A percentile compares a stretch with the other conserved stretches of the same genome.
Conservation (phyloP, 169 alveolate genomes). For the Besnoitia besnoiti region DNA sequence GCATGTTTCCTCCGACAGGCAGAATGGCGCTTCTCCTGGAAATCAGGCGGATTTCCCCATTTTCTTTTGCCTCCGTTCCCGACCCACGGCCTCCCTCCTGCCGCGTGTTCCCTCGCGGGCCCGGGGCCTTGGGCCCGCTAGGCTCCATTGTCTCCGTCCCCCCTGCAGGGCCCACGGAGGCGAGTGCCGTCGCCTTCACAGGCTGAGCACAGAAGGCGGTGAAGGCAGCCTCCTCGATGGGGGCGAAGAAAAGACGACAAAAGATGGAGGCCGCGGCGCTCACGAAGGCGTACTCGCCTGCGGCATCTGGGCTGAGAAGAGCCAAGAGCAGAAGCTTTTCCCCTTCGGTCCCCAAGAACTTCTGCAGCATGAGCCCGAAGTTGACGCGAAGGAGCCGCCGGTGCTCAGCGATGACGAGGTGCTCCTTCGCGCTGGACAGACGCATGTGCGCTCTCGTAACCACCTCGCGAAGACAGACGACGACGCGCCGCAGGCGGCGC, state of each 20-base stretch:
- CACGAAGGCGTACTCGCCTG: conserved; percentile 16
- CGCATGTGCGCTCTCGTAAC: not conserved
- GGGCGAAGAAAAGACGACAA: conserved; percentile 2
- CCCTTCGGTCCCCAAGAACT: not conserved
- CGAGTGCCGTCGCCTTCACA: too few relatives aligned
- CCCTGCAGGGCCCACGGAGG: not conserved
- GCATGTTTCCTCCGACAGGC: too few relatives aligned
- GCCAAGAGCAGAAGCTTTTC: conserved; percentile 9
- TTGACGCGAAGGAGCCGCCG: not conserved
- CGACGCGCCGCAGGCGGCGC: not conserved
- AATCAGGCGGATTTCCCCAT: not conserved
- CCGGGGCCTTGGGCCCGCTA: not conserved
- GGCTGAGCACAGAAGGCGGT: conserved; percentile 13
- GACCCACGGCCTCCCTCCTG: too few relatives aligned
- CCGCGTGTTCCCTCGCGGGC: too few relatives aligned
- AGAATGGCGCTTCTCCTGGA: too few relatives aligned
- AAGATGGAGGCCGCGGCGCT: not conserved
- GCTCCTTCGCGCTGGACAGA: not conserved
- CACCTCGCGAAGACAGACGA: not conserved
- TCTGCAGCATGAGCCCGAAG: not conserved
- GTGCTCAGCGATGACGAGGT: not conserved
- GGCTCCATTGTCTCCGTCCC: not conserved
- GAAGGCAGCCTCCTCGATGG: conserved; percentile 2
- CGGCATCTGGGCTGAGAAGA: not conserved
- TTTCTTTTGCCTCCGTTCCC: not conserved